phyloP scores from a whole-genome alignment of 169 alveolate species.

The Plasmodium falciparum region DNA sequence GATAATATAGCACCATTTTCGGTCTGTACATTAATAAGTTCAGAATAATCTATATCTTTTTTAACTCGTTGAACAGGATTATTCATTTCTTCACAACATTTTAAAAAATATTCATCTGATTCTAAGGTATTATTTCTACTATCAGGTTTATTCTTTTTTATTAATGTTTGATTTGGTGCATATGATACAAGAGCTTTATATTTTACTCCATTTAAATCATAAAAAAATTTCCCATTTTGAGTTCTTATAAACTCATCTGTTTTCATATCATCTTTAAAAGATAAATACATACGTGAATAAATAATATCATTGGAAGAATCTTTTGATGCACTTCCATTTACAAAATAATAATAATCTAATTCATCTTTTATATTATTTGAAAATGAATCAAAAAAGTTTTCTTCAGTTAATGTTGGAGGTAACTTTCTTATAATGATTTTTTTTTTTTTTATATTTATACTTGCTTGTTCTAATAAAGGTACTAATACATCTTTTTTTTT shows the following conservation, averaged over 20 bases:
- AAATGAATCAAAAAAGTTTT: conserved; percentile 66
- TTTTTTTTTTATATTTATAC: conserved; percentile 41
- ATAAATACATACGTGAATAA: conserved; percentile 72
- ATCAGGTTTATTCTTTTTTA: conserved; percentile 54
- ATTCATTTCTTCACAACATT: conserved; percentile 74
- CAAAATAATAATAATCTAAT: conserved; percentile 76
- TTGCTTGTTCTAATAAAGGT: conserved; percentile 48
- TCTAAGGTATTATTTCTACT: conserved; percentile 67
- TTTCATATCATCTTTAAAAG: conserved; percentile 76
- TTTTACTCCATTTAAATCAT: conserved; percentile 54
- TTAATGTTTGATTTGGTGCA: conserved; percentile 72
- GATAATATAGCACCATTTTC: conserved; percentile 61
- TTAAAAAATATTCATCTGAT: conserved; percentile 70
- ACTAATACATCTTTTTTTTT: conserved; percentile 43
- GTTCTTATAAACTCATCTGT: conserved; percentile 69
- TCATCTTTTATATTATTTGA: conserved; percentile 70
- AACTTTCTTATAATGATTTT: conserved; percentile 66
- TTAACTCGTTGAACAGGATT: conserved; percentile 25
- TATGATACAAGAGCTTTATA: conserved; percentile 60
- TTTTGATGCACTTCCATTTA: conserved; percentile 49
- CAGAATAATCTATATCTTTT: conserved; percentile 53
- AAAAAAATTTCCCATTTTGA: conserved; percentile 70
- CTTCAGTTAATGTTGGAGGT: conserved; percentile 77
- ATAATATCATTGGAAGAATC: conserved; percentile 43
- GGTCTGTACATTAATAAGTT: conserved; percentile 53